Evolutionary conservation across 345 rosid species (phyloP), one percentile per base, ranked within the genome.

Genomic region (Brassica rapa): DNA sequence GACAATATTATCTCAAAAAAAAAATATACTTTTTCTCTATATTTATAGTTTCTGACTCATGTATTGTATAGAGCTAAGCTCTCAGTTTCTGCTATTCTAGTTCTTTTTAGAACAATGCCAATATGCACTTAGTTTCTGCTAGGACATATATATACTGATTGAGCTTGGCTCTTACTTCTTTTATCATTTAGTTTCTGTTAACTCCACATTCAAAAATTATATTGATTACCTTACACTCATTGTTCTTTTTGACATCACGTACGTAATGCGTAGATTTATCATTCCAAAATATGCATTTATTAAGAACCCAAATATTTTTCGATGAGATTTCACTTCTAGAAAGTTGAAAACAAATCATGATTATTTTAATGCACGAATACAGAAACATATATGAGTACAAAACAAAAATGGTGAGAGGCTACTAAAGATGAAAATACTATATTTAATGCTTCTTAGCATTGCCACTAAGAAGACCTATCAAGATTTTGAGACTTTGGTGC

Each of bases 401-500:
- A 72, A 15, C 2, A 25, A n/a, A 51, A 49, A 6, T 73, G 70
- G 74, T 61, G 55, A 72, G 68, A 72, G 53, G 51, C 63, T 72
- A 66, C 66, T 60, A 72, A 59, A 49, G 43, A 72, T 1, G 25
- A 64, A 71, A 62, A 56, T 23, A 66, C 53, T 78, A 49, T 78
- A 49, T 32, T 35, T 72, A 78, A 79, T 49, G 78, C 59, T 70
- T 73, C 33, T 62, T 12, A 56, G 78, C 78, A 66, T 73, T 72
- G 78, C 82, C 82, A 79, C 74, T 73, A 67, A 61, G 65, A 73
- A 67, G 24, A 73, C 70, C 43, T 60, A 79, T 67, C 64, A 49
- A 49, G 25, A 46, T 65, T 79, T 72, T 46, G 69, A 67, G 33
- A 15, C 41, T 60, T 73, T 68, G 78, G 82, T 79, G 82, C 82